Evolutionary conservation across 129 eudicot genomes (phyloP), one percentile per base, ranked within the genome.

Genomic region (Flaveria robusta): DNA sequence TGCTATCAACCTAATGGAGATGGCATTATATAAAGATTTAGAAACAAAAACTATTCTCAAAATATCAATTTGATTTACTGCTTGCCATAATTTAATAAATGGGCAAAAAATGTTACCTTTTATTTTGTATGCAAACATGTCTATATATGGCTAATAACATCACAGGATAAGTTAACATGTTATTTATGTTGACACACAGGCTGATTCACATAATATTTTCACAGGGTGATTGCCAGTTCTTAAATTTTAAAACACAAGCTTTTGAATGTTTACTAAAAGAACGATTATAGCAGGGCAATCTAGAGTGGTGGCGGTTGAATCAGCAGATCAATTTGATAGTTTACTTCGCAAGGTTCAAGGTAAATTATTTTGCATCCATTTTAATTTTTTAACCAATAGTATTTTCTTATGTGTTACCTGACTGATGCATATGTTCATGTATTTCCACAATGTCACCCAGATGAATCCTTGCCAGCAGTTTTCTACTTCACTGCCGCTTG

Each of bases 401-500:
- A 63, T 37, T 3, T 73, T 3, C 34, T 69, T 74, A 3, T 56
- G n/a, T 77, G 49, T 39, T 79, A 65, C 54, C 39, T 43, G 29
- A 20, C 20, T 41, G 45, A 9, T 56, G 65, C 68, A 47, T 60
- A 56, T 68, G 52, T 65, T 76, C 42, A 52, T 51, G 54, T 81
- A 58, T 50, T 41, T 54, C 41, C 67, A 31, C 23, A 71, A 80
- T 67, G 77, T 56, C 66, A 85, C 54, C 72, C 91, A 93, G 96
- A 93, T 88, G 94, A 93, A 83, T 86, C 94, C 11, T 84, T 85
- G 86, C 92, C 90, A 7, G 95, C 98, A 45, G 74, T 93, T 83
- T 90, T 90, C 86, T 93, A 93, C 89, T 93, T 90, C 70, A 93
- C 98, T 56, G 98, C 98, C 1, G 97, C 79, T 81, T 93, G 98